Base-by-base conservation (phyloP, 768 basidiomycete genomes). In the Auriscalpium orientale region DNA sequence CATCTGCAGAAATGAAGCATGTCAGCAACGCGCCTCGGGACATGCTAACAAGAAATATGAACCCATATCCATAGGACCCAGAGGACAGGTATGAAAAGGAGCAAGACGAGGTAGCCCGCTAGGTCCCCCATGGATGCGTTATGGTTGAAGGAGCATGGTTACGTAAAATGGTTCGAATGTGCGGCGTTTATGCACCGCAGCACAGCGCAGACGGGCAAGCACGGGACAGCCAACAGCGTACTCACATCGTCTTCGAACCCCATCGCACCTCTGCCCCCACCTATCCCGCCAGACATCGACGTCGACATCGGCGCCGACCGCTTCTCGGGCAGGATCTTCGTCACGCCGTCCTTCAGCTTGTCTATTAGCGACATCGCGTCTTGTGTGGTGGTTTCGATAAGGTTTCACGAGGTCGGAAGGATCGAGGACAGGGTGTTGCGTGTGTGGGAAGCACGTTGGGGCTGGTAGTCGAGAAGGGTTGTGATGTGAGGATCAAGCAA, bases 221-320 rank as follows among this genome's bases (percentile, higher is more conserved):
- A 65, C 62, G 60, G 59, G 63, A 74, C 69, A 68, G 70, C 70
- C 37, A 46, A 51, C 36, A 54, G 55, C 28, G 13, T 7, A 76
- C 87, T 78, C 70, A 90, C 89, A 69, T 91, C 84, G 67, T 90
- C 86, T 52, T 87, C 79, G 58, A 82, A 80, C 12, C 80, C 79
- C 68, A 81, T 79, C 15, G 66, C 62, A 5, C 82, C 84, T 66
- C 77, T 75, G 21, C 79, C 80, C 36, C 66, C 71, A 21, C 83
- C 84, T 62, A 85, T 80, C 6, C 87, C 85, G 47, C 78, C 79
- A 33, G 75, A 72, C 51, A 76, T 72, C 34, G 67, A 67, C 46
- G 79, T 68, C 40, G 68, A 54, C 2, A 71, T 75, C 59, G 62
- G 56, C 8, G 62, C 54, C 11, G 54, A 51, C 33, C 64, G 64